phyloP scores from a whole-genome alignment of 495 filamentous ascomycete species.

The Hypoxylon fragiforme region DNA sequence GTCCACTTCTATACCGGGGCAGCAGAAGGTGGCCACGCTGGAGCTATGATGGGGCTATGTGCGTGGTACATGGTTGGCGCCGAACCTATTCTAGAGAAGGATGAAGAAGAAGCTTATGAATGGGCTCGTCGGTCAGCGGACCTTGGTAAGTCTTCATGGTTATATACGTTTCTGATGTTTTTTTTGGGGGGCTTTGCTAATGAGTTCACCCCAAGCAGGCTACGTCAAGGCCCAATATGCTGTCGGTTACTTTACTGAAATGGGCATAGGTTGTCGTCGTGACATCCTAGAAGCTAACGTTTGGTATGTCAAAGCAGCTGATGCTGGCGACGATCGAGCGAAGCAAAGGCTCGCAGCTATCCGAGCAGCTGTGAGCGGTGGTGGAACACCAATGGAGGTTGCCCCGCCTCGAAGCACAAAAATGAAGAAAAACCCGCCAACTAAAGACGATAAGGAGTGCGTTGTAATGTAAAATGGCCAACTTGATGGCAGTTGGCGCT shows the following conservation, averaged over 20 bases:
- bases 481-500: conserved; percentile 4
- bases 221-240: conserved; percentile 94
- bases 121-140: conserved; percentile 90
- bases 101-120: conserved; percentile 94
- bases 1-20: conserved; percentile 97
- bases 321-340: conserved; percentile 86
- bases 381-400: conserved; percentile 60
- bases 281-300: conserved; percentile 95
- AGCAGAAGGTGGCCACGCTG: conserved; percentile 77
- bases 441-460: conserved; percentile 59
- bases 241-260: conserved; percentile 96
- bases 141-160: conserved; percentile 64
- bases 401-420: conserved; percentile 52
- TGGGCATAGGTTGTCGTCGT: conserved; percentile 92
- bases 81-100: conserved; percentile 88
- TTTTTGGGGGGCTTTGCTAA: conserved; percentile 8
- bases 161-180: not conserved
- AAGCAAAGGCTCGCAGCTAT: conserved; percentile 85
- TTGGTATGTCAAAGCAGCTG: conserved; percentile 97
- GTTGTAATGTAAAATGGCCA: conserved; percentile 57
- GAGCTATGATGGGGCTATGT: conserved; percentile 98
- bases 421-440: conserved; percentile 50
- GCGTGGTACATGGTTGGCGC: conserved; percentile 98
- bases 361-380: conserved; percentile 80
- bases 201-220: conserved; percentile 51